Conservation (phyloP, 306 rosid genomes). For the Cucumis melo region DNA sequence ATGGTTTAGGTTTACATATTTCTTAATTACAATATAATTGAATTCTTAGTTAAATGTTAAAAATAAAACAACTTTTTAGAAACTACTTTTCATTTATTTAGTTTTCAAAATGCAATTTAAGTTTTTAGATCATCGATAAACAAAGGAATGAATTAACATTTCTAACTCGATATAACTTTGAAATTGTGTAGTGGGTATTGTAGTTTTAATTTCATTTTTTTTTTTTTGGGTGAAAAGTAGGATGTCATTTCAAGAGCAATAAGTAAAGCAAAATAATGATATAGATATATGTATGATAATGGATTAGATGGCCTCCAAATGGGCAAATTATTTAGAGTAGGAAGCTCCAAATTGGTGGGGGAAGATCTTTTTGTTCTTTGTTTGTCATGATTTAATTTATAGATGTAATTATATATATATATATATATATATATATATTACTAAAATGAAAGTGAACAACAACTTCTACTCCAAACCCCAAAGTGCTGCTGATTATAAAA, state of each 20-base stretch:
- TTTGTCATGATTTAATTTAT: background rate
- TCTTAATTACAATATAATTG: too few species aligned
- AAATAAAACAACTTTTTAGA: too few species aligned
- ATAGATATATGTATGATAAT: background rate
- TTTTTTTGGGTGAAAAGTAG: background rate
- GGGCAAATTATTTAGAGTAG: background rate
- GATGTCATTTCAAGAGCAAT: background rate
- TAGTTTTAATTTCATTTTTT: too few species aligned
- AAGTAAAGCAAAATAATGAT: background rate
- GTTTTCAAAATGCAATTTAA: too few species aligned
- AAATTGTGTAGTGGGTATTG: too few species aligned
- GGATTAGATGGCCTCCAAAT: background rate
- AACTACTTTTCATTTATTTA: too few species aligned
- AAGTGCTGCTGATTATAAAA: background rate
- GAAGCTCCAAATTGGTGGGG: background rate
- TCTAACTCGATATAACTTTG: too few species aligned
- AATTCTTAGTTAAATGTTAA: too few species aligned
- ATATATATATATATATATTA: background rate
- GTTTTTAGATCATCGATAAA: too few species aligned
- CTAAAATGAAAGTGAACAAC: background rate
- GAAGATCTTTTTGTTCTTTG: background rate
- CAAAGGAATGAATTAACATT: too few species aligned
- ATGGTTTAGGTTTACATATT: too few species aligned
- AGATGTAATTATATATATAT: too few species aligned
- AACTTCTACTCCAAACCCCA: background rate